Evolutionary conservation across 305 asterid genomes (phyloP), one percentile per base, ranked within the genome.

Genomic region (Rubia peregrina): DNA sequence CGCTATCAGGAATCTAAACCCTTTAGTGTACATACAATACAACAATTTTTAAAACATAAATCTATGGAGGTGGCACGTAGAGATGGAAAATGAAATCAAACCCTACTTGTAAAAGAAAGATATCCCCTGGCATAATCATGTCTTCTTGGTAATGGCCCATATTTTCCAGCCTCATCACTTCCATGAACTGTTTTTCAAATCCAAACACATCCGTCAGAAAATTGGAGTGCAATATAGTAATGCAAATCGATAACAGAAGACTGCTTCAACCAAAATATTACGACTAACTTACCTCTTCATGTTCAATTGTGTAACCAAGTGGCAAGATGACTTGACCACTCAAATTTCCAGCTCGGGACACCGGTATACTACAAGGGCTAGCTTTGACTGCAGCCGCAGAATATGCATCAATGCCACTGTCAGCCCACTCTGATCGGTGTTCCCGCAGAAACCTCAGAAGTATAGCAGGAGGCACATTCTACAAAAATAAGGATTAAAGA

Each of bases 371-470:
- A 73, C 94, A 88, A 19, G 97, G 96, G 68, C 88, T 85, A 24
- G 92, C 83, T 80, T 90, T 91, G 65, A 88, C 88, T 53, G 99
- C 92, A 81, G 91, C 87, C 61, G 95, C 89, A 6, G 96, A 89
- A 74, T 91, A 91, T n/a, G 99, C 93, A 73, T 94, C 99, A 60
- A 91, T 86, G 19, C 93, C 92, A 73, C 86, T 87, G 78, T 91
- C 98, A 22, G 99, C 97, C 99, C 98, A 95, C 76, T 95, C 99
- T n/a, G 98, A 91, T 38, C 99, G 87, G 78, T 95, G 98, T 67
- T 95, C 98, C 68, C 98, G 80, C 70, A 95, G 78, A 84, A 95
- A 95, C 82, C 97, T 82, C 62, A 95, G 70, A 76, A 95, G 87
- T 70, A 95, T 81, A 53, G 97, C 91, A 1, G 99, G 98, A 65